Evolutionary conservation across 2,329 filamentous ascomycete genomes (phyloP).

Genomic region (Alternaria alternata): DNA sequence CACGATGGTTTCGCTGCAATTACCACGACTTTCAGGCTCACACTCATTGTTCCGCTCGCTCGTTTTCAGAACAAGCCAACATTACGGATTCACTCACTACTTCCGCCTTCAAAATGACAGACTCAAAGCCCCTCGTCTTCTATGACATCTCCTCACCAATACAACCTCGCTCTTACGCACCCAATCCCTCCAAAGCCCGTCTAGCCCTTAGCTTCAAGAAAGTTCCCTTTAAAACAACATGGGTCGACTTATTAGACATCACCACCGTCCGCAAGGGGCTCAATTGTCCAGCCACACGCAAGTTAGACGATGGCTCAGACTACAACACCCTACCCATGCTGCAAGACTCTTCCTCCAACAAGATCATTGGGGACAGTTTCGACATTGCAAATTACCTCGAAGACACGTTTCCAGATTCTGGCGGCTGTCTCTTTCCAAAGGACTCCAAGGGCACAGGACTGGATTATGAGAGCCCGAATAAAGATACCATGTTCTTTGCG

Average conservation of each 20-base stretch:
- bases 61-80: not conserved
- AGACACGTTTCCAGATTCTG: slow-evolving; percentile 57
- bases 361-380: slow-evolving; percentile 67
- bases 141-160: slow-evolving; percentile 59
- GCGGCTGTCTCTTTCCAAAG: slow-evolving; percentile 60
- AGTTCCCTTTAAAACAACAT: slow-evolving; percentile 59
- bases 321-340: slow-evolving; percentile 69
- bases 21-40: not conserved
- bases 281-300: slow-evolving; percentile 60
- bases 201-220: slow-evolving; percentile 61
- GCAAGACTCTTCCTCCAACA: slow-evolving; percentile 53
- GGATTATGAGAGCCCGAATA: slow-evolving; percentile 44
- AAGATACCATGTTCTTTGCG: slow-evolving; percentile 42
- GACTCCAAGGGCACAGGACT: slow-evolving; percentile 18
- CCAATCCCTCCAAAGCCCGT: slow-evolving; percentile 63
- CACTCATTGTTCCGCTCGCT: no score
- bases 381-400: slow-evolving; percentile 71
- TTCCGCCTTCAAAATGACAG: slow-evolving; percentile 27
- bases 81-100: not conserved
- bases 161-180: slow-evolving; percentile 52
- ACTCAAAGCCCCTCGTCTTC: slow-evolving; percentile 48
- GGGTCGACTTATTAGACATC: slow-evolving; percentile 62
- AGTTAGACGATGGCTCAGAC: slow-evolving; percentile 64
- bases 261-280: slow-evolving; percentile 58
- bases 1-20: not conserved